These are phyloP conservation scores for Cyclocybe aegerita DNA, from an alignment of 768 basidiomycete species.

Conservation along the genomic window DNA sequence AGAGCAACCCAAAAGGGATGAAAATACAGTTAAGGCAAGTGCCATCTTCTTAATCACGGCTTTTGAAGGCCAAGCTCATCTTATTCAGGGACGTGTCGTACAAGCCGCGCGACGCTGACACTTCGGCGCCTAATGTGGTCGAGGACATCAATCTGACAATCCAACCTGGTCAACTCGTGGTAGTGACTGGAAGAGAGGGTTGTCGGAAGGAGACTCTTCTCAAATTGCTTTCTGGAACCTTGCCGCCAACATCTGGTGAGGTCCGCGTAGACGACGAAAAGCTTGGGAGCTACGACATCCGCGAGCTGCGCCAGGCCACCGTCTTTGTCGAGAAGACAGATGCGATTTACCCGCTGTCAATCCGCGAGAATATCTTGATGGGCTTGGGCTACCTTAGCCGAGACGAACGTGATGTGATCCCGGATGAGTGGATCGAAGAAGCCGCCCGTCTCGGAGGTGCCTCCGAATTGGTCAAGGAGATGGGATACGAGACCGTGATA, in stretches of 20 bases:
- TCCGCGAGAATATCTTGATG: constrained; percentile 32
- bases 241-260: too few species aligned
- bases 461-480: constrained; percentile 26
- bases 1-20: too few species aligned
- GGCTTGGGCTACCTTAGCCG: constrained; percentile 14
- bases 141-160: constrained; percentile 36
- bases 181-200: constrained; percentile 46
- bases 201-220: constrained; percentile 45
- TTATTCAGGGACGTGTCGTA: too few species aligned
- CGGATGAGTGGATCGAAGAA: constrained; percentile 10
- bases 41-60: too few species aligned
- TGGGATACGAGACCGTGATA: constrained; percentile 35
- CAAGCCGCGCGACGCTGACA: too few species aligned
- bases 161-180: constrained; percentile 39
- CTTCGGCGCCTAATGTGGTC: too few species aligned
- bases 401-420: constrained; percentile 22
- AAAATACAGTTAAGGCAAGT: too few species aligned
- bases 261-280: too few species aligned
- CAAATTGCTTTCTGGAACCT: constrained; percentile 34
- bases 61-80: too few species aligned
- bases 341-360: constrained; percentile 30
- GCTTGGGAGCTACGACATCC: too few species aligned
- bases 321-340: constrained; percentile 43
- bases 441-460: too few species aligned
- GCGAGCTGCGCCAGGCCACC: constrained; percentile 18